phyloP scores from a whole-genome alignment of 768 basidiomycete genomes.

The Rubroboletus pulcherrimus region DNA sequence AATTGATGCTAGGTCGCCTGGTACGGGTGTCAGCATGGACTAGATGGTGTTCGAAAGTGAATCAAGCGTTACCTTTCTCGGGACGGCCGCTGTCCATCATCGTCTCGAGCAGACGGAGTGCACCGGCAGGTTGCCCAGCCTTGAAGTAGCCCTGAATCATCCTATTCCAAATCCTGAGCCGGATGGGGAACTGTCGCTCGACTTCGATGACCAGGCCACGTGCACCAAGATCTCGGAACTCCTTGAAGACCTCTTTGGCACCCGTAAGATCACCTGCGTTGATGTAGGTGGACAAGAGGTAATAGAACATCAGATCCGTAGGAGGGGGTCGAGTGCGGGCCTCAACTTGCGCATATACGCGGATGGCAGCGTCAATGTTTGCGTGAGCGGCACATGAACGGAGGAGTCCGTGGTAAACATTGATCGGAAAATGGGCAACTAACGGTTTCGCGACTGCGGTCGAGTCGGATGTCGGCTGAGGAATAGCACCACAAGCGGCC shows the following conservation, averaged over 20 bases:
- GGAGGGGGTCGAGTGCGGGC: constrained; percentile 29
- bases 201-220: constrained; percentile 28
- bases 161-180: constrained; percentile 61
- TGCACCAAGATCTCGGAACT: constrained; percentile 46
- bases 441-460: constrained; percentile 8
- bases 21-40: not conserved
- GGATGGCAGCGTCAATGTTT: constrained; percentile 57
- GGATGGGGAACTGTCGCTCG: constrained; percentile 26
- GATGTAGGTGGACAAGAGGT: constrained; percentile 58
- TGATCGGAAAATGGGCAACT: constrained; percentile 26
- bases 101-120: constrained; percentile 59
- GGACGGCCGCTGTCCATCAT: constrained; percentile 54
- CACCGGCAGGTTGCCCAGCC: constrained; percentile 57
- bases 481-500: constrained; percentile 40
- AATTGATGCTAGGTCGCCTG: constrained; percentile 33
- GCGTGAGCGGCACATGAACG: constrained; percentile 56
- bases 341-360: constrained; percentile 63
- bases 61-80: constrained; percentile 12
- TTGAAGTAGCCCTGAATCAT: constrained; percentile 77
- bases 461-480: constrained; percentile 12
- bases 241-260: constrained; percentile 58
- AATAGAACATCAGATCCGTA: constrained; percentile 40
- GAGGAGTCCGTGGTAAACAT: constrained; percentile 53
- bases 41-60: not conserved
- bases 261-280: constrained; percentile 46